Evolutionary conservation across 2,329 filamentous ascomycete genomes (phyloP).

Genomic region (Diaporthe eres): DNA sequence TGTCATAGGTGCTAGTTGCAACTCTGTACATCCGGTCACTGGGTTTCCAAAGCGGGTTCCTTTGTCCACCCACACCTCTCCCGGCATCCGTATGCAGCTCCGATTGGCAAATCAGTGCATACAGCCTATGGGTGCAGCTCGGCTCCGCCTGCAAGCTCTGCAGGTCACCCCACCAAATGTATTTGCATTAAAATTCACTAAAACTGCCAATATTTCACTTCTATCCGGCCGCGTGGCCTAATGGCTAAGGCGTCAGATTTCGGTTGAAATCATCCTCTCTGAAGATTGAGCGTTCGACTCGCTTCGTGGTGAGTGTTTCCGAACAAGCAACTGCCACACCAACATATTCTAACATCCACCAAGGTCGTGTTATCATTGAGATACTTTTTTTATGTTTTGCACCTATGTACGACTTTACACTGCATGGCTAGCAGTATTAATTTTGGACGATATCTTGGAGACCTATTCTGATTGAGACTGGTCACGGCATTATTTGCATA

Average conservation of each 20-base stretch:
- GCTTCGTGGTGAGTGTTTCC: background rate
- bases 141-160: background rate
- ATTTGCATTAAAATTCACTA: accelerated
- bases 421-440: no score
- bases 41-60: background rate
- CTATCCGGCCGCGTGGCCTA: slow-evolving; percentile 37
- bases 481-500: background rate
- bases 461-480: no score
- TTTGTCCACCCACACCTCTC: background rate
- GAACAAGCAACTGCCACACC: accelerated
- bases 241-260: slow-evolving; percentile 44
- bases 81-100: background rate
- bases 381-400: no score
- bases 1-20: background rate
- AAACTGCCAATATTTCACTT: accelerated
- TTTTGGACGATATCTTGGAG: no score
- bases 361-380: no score
- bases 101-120: background rate
- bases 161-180: background rate
- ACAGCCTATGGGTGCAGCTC: background rate
- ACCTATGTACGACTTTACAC: no score
- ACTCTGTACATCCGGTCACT: background rate
- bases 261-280: slow-evolving; percentile 40
- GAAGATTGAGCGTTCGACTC: slow-evolving; percentile 42
- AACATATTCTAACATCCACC: background rate